Percentiles rank a stretch among this genome's conserved stretches.
Conservation (phyloP, 805 yeast species). For the Hemisphaericaspora nanyangensis region DNA sequence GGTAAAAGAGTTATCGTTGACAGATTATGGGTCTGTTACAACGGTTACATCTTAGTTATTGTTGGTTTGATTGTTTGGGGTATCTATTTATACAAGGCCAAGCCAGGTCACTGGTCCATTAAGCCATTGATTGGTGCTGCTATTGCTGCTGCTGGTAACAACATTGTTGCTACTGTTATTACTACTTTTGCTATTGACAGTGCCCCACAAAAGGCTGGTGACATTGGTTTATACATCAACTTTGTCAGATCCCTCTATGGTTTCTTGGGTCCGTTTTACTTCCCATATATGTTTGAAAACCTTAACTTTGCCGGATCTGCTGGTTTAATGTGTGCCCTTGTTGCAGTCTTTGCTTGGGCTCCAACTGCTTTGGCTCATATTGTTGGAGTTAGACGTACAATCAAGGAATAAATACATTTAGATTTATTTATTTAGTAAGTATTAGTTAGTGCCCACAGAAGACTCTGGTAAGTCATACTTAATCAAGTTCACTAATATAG, state of each 20-base stretch:
- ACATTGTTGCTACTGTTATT: conserved; percentile 19
- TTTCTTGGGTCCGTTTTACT: conserved; percentile 24
- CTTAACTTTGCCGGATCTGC: conserved; percentile 10
- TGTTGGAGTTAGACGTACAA: conserved; percentile 5
- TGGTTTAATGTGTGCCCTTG: conserved; percentile 10
- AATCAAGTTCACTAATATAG: no score
- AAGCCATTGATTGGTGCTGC: conserved; percentile 20
- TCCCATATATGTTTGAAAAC: conserved; percentile 20
- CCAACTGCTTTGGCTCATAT: conserved; percentile 2
- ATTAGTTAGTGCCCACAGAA: no score
- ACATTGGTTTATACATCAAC: conserved; percentile 17
- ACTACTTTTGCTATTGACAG: conserved; percentile 20
- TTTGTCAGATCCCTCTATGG: conserved; percentile 19
- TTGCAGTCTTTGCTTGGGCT: conserved; percentile 5
- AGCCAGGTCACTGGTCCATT: conserved; percentile 16
- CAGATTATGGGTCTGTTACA: conserved; percentile 19
- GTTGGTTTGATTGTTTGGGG: conserved; percentile 21
- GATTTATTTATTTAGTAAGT: no score
- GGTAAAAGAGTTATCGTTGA: conserved; percentile 10
- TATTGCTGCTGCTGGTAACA: conserved; percentile 20
- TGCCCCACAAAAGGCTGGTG: conserved; percentile 14
- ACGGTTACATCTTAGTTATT: conserved; percentile 16
- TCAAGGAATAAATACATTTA: no score
- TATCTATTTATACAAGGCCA: conserved; percentile 13
- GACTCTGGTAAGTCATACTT: no score